Base-by-base conservation (phyloP, 352 stramenopile genomes). In the Globisporangium splendens region DNA sequence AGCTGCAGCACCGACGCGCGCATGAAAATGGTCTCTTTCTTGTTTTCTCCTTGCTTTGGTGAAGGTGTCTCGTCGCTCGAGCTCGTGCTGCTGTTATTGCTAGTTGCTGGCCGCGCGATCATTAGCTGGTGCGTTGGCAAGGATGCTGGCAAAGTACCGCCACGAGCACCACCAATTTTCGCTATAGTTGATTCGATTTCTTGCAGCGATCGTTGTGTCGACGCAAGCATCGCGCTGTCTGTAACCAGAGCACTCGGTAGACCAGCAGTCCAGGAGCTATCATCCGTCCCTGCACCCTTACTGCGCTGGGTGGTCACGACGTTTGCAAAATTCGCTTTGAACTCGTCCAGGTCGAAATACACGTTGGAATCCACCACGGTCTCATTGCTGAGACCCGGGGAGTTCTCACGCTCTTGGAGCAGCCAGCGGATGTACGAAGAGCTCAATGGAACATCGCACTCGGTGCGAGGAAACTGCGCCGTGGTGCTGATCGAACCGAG, bases 1-100 rank as follows among this genome's bases (percentile, higher is more conserved):
- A 80, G 55, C 59, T 80, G 69, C 2, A 80, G 63, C 42, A 80
- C 63, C 1, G 66, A 72, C 21, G 69, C 72, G 17, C 69, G 72
- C 50, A 63, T 65, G 52, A 72, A 80, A 6, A 74, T 22, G 21
- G 24, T 49, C 24, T 57, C 22, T 21, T n/a, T 48, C 46, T 44
- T 50, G 48, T 21, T 21, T 11, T 41, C 31, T 53, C 44, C 42
- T 28, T 10, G 11, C 24, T 2, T 35, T 18, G 47, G 28, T 13
- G 12, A 18, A 18, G 3, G 15, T 39, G 17, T 20, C 5, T 31
- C 24, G 28, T 31, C 11, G n/a, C 28, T 35, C 28, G 28, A 4
- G 44, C 18, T 24, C 33, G 24, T n/a, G 38, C 15, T 3, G 11
- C 17, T 8, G 15, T 5, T 5, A 31, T 59, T 51, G 31, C 21